These are phyloP conservation scores for Gracilariopsis chorda DNA, from an alignment of 23 red algal species.

Conservation along the genomic window DNA sequence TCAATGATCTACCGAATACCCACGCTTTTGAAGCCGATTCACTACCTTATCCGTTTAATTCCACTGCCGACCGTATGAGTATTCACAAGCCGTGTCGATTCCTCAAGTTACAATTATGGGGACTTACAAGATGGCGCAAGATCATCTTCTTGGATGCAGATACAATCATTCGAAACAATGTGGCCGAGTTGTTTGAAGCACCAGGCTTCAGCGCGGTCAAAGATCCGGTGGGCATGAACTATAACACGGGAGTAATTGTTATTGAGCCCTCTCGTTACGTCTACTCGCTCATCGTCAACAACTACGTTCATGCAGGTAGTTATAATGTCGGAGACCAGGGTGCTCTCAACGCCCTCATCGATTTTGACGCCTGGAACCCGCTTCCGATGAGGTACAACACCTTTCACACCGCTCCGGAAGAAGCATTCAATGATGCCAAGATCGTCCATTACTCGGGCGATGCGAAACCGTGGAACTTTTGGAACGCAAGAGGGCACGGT, in stretches of 20 bases:
- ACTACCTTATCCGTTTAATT: slow-evolving; percentile 74
- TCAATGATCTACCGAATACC: slow-evolving; percentile 51
- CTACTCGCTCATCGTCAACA: slow-evolving; percentile 53
- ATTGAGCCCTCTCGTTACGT: slow-evolving; percentile 55
- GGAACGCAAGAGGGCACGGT: slow-evolving; percentile 34
- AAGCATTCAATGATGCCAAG: slow-evolving; percentile 49
- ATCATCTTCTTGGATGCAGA: slow-evolving; percentile 84
- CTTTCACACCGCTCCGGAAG: slow-evolving; percentile 62
- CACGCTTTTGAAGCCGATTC: slow-evolving; percentile 41
- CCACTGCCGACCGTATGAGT: slow-evolving; percentile 68
- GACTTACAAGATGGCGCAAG: slow-evolving; percentile 64
- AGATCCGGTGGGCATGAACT: slow-evolving; percentile 81
- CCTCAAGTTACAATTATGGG: slow-evolving; percentile 82
- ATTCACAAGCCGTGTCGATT: slow-evolving; percentile 88
- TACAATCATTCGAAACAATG: slow-evolving; percentile 62
- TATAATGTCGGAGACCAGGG: slow-evolving; percentile 90
- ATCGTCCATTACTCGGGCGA: slow-evolving; percentile 83
- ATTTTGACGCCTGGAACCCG: slow-evolving; percentile 59
- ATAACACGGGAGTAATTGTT: slow-evolving; percentile 85
- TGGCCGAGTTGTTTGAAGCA: slow-evolving; percentile 74
- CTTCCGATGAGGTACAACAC: slow-evolving; percentile 79
- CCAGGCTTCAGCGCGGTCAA: slow-evolving; percentile 63
- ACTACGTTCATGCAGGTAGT: slow-evolving; percentile 67
- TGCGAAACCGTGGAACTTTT: slow-evolving; percentile 88
- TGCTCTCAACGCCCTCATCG: slow-evolving; percentile 72